These are phyloP conservation scores for Heterobasidion parviporum DNA, from an alignment of 1,284 basidiomycete species.

Conservation along the genomic window DNA sequence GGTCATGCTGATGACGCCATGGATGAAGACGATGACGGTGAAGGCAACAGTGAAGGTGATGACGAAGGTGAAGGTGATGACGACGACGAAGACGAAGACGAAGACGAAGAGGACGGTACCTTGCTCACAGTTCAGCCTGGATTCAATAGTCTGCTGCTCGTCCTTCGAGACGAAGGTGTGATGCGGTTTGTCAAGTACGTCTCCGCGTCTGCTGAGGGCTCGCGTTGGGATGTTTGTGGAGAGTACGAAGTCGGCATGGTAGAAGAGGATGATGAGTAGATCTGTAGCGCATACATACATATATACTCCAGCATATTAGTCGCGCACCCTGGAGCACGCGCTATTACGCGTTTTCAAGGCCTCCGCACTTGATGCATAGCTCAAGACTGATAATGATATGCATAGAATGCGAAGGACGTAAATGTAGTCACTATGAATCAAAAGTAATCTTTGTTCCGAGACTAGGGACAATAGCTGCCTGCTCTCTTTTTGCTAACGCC, in stretches of 20 bases:
- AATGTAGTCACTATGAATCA: constrained; percentile 10
- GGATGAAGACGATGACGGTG: constrained; percentile 17
- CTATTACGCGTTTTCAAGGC: too few species aligned
- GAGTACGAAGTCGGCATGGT: constrained; percentile 83
- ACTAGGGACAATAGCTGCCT: constrained; percentile 73
- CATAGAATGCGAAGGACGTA: background rate
- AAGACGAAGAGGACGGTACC: constrained; percentile 76
- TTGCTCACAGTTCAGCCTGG: constrained; percentile 85
- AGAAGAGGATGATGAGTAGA: constrained; percentile 31
- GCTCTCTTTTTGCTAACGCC: constrained; percentile 81
- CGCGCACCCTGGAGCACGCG: too few species aligned
- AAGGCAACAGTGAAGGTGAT: constrained; percentile 21
- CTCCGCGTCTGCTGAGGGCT: constrained; percentile 79
- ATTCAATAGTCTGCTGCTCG: constrained; percentile 87
- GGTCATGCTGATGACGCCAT: constrained; percentile 14
- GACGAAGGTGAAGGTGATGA: background rate
- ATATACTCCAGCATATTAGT: too few species aligned
- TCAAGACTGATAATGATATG: too few species aligned
- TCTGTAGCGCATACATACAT: too few species aligned
- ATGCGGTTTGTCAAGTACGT: constrained; percentile 94
- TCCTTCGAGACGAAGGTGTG: constrained; percentile 88
- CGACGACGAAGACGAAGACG: constrained; percentile 30
- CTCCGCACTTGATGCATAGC: too few species aligned
- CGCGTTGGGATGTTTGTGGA: constrained; percentile 84
- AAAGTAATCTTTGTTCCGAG: constrained; percentile 85